phyloP scores from a whole-genome alignment of 1,284 basidiomycete genomes.

The Leccinum angustisporum region DNA sequence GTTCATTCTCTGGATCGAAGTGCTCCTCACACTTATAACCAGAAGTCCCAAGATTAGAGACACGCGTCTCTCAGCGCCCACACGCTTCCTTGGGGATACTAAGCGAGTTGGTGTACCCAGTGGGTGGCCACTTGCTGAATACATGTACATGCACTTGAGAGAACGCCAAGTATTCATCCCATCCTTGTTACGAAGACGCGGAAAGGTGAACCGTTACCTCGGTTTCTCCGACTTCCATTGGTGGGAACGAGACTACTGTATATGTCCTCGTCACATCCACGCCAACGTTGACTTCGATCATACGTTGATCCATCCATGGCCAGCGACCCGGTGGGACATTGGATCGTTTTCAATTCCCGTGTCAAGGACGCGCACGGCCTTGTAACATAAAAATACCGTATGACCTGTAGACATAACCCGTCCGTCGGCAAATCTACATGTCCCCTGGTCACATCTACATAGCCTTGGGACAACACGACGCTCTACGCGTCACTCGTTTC shows the following conservation, averaged over 20 bases:
- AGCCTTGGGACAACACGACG: neutral
- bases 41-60: slow-evolving; percentile 21
- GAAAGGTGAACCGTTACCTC: neutral
- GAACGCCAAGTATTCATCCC: slow-evolving; percentile 13
- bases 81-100: neutral
- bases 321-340: slow-evolving; percentile 12
- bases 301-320: slow-evolving; percentile 9
- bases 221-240: neutral
- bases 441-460: too few relatives aligned
- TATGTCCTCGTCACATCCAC: slow-evolving; percentile 13
- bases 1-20: neutral
- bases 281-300: slow-evolving; percentile 14
- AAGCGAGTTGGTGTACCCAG: neutral
- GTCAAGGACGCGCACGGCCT: neutral
- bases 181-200: slow-evolving; percentile 5
- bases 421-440: too few relatives aligned
- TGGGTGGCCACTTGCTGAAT: neutral
- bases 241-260: neutral
- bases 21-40: neutral
- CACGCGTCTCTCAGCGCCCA: slow-evolving; percentile 5
- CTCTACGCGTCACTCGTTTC: neutral
- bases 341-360: slow-evolving; percentile 5
- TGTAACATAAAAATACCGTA: too few relatives aligned
- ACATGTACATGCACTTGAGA: slow-evolving; percentile 17
- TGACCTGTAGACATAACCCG: too few relatives aligned